Base-by-base conservation (phyloP, 176 grass and related monocot genomes). In the Oryza coarctata region DNA sequence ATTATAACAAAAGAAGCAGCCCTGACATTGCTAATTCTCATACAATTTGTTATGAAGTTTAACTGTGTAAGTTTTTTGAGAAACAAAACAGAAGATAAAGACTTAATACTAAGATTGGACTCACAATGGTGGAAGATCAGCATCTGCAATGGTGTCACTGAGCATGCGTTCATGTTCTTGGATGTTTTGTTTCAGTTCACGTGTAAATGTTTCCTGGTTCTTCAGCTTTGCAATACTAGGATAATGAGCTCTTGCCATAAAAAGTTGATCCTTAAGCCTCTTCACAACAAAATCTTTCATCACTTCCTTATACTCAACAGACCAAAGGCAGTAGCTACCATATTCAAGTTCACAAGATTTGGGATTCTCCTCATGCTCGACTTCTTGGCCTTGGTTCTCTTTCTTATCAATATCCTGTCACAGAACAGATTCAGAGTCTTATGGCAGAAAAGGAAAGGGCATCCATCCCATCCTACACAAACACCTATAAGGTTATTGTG, bases 81-180 rank as follows among this genome's bases (percentile, higher is more conserved):
- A 76, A 71, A 4, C 4, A 64, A 65, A 85, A 8, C 28, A 65
- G 31, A 17, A 49, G 4, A 82, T 58, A 81, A 33, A 6, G 26
- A 58, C 55, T 81, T n/a, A 44, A 84, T 8, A 27, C 2, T 60
- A 73, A 34, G 17, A 67, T 9, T 26, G 30, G 6, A 79, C 79
- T 86, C 70, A 90, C 88, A 82, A 49, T 83, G 67, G 47, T 74
- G 88, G 88, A 73, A 94, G 82, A 91, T 97, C 94, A 1, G 69
- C 60, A 91, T 97, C 94, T 68, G 84, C 79, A 75, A 94, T 83
- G 70, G 82, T 80, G 76, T 97, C 94, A 82, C 90, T 91, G 14
- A 97, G 86, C 86, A 91, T 91, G 67, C 94, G 86, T 47, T 97
- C 89, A 75, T 97, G 94, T 61, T 97, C 91, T 86, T 97, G 94